Evolutionary conservation across 2,329 filamentous ascomycete species (phyloP).

Genomic region (Colletotrichum lentis): DNA sequence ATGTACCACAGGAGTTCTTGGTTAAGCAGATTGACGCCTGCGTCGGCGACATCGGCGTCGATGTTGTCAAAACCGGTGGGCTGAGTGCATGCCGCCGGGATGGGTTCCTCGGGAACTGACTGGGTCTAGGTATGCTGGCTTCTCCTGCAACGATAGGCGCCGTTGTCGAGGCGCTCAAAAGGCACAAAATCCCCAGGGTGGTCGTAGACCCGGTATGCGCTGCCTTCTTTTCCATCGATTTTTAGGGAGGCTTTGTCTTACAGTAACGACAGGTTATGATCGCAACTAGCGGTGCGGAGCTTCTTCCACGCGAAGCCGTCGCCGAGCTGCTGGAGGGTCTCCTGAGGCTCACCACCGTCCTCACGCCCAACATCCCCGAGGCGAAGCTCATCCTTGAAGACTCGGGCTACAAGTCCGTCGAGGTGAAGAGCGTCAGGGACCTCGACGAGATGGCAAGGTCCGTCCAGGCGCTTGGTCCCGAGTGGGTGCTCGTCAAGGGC

Average conservation of each 20-base stretch:
- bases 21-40: constrained; percentile 85
- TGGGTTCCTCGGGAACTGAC: neutral
- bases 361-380: constrained; percentile 83
- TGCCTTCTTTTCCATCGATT: neutral
- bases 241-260: neutral
- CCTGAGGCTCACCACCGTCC: constrained; percentile 70
- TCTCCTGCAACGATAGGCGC: constrained; percentile 74
- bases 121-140: constrained; percentile 77
- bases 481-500: constrained; percentile 87
- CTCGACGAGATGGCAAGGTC: constrained; percentile 73
- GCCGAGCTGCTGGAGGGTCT: constrained; percentile 65
- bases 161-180: constrained; percentile 69
- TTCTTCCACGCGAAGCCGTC: constrained; percentile 73
- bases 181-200: constrained; percentile 64
- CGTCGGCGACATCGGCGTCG: constrained; percentile 82
- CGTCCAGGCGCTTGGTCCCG: constrained; percentile 74
- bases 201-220: constrained; percentile 71
- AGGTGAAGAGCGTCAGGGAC: constrained; percentile 67
- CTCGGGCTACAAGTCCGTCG: constrained; percentile 51
- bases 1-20: constrained; percentile 80
- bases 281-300: constrained; percentile 76
- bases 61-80: constrained; percentile 91
- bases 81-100: constrained; percentile 19
- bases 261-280: constrained; percentile 79
- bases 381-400: constrained; percentile 70